A percentile compares a stretch with the other conserved stretches of the same genome.
phyloP scores from a whole-genome alignment of 2,329 filamentous ascomycete species.

The Elsinoe ampelina region DNA sequence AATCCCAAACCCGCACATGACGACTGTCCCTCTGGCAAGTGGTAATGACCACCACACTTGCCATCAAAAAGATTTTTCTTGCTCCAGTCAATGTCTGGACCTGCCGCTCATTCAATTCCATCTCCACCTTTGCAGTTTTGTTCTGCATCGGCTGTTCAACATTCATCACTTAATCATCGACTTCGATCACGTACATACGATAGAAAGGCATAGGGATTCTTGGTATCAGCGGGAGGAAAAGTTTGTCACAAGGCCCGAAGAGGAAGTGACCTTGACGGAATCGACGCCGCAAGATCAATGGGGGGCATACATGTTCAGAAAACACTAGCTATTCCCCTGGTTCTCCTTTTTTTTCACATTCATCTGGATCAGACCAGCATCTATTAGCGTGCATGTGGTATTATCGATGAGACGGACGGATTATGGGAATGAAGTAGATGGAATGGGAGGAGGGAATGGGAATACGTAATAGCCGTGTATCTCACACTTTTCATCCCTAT shows the following conservation, averaged over 20 bases:
- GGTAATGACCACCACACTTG: slow-evolving; percentile 9
- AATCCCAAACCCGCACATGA: neutral
- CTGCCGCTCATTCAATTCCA: neutral
- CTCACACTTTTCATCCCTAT: neutral
- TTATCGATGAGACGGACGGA: neutral
- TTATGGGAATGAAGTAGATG: neutral
- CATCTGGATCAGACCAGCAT: slow-evolving; percentile 4
- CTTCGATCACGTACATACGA: slow-evolving; percentile 11
- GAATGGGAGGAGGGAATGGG: neutral
- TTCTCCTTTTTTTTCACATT: neutral
- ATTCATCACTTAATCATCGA: neutral
- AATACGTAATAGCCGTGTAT: slow-evolving; percentile 11
- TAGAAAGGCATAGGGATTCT: slow-evolving; percentile 10
- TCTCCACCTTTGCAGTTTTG: neutral
- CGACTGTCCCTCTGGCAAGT: neutral
- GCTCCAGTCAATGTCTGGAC: neutral
- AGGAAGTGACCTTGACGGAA: no score
- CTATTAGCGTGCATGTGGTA: slow-evolving; percentile 6
- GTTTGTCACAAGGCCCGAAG: neutral
- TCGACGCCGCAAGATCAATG: no score
- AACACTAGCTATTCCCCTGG: neutral
- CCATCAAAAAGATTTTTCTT: neutral
- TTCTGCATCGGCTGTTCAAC: slow-evolving; percentile 6
- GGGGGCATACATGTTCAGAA: neutral
- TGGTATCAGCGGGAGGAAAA: neutral